phyloP scores from a whole-genome alignment of 148 eudicot species.

The Pharnaceum exiguum region DNA sequence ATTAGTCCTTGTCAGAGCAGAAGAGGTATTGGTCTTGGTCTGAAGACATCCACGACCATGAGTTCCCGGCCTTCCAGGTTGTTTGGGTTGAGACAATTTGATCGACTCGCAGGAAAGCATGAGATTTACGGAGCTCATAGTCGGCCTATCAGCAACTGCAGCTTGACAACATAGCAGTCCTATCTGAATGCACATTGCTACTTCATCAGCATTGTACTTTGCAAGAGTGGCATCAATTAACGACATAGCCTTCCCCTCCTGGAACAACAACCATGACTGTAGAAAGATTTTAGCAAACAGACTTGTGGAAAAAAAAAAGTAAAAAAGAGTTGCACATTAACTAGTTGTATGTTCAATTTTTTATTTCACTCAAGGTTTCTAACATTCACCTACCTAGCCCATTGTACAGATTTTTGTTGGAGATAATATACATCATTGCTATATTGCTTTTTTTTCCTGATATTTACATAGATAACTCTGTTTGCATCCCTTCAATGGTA shows the following conservation, averaged over 20 bases:
- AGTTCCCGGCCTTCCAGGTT: constrained; percentile 64
- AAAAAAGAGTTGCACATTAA: background rate
- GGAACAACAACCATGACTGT: constrained; percentile 68
- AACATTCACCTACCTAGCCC: too few relatives aligned
- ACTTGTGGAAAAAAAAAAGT: background rate
- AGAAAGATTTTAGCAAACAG: background rate
- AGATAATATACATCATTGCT: too few relatives aligned
- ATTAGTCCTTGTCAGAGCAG: constrained; percentile 35
- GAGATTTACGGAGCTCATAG: constrained; percentile 66
- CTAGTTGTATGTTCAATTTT: too few relatives aligned
- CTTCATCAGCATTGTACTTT: constrained; percentile 38
- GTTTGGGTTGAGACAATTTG: constrained; percentile 54
- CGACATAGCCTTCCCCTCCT: constrained; percentile 47
- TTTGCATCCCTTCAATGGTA: too few relatives aligned
- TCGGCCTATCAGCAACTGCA: constrained; percentile 55
- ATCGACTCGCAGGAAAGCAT: constrained; percentile 68
- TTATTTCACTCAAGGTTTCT: too few relatives aligned
- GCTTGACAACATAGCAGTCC: constrained; percentile 83
- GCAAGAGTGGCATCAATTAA: constrained; percentile 48
- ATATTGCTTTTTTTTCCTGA: too few relatives aligned
- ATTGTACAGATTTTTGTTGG: too few relatives aligned
- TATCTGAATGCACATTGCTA: constrained; percentile 72
- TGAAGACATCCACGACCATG: constrained; percentile 59
- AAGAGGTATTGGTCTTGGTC: constrained; percentile 31
- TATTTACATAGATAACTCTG: too few relatives aligned